These are phyloP conservation scores for Bjerkandera adusta DNA, from an alignment of 1,284 basidiomycete genomes.

Conservation along the genomic window DNA sequence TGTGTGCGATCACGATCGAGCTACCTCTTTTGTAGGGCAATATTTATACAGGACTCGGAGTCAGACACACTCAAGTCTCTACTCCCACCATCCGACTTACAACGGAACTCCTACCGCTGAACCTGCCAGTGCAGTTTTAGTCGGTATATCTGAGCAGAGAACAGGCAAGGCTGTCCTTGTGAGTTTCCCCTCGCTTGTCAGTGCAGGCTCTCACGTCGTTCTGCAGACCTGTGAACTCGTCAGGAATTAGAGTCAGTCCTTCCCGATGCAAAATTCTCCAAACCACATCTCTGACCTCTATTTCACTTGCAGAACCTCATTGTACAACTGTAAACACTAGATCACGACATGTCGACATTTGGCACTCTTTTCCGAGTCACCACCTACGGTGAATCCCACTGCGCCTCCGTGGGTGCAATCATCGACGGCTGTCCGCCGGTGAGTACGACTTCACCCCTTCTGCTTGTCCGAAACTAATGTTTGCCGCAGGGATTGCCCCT, in stretches of 20 bases:
- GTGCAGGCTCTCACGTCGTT: neutral
- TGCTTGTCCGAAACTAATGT: neutral
- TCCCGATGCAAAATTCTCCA: no score
- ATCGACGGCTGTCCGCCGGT: constrained; percentile 97
- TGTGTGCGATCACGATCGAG: no score
- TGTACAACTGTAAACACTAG: neutral
- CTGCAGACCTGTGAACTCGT: constrained; percentile 7
- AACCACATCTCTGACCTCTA: neutral
- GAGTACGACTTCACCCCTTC: constrained; percentile 26
- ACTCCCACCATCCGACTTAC: no score
- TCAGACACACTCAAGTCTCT: no score
- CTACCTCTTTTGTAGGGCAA: no score
- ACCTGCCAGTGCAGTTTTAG: constrained; percentile 18
- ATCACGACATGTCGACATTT: constrained; percentile 82
- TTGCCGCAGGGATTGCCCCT: constrained; percentile 75
- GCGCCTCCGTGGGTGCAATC: constrained; percentile 95
- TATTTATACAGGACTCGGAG: no score
- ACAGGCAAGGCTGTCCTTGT: constrained; percentile 17
- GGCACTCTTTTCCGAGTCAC: constrained; percentile 91
- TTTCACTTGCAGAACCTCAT: neutral
- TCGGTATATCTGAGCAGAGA: constrained; percentile 5
- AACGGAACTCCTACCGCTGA: constrained; percentile 14
- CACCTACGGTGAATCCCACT: constrained; percentile 98
- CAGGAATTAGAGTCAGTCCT: no score
- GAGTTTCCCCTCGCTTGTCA: constrained; percentile 6